Base-by-base conservation (phyloP, 768 basidiomycete genomes). In the Ramaria sp. region DNA sequence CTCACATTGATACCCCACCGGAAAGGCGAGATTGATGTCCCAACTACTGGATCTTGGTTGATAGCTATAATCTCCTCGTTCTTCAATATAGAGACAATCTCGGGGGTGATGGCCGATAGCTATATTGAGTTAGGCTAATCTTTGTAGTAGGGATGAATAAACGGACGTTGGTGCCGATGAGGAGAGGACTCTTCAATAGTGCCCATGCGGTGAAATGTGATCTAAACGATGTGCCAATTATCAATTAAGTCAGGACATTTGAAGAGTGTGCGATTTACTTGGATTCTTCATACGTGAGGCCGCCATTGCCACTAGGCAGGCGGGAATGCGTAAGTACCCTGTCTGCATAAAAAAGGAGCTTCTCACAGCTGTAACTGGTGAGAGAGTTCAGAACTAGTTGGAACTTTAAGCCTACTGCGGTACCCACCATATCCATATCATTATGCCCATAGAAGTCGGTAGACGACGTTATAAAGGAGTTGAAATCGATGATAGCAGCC, bases 191-290 rank as follows among this genome's bases (percentile, higher is more conserved):
- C 61, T 83, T 85, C 77, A 83, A 75, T 28, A 85, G 65, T 34
- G 81, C 81, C 83, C 83, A 85, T 0, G 79, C 81, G 0, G 82
- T 84, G 62, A 84, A 85, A 62, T 85, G 83, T 2, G 81, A 73
- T 27, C 53, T 55, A 37, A 4, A 16, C 15, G 34, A 12, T 12
- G 30, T 34, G 13, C 9, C 32, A 34, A 34, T 8, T 9, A 34
- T 34, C n/a, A 20, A 47, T 52, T 25, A 28, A n/a, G 6, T 32
- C 5, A 13, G 5, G n/a, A 42, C 1, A 15, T 20, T 9, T 45
- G 20, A 16, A 27, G 3, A 55, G 20, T 12, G 24, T 6, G 22
- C 10, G 10, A 16, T 28, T 41, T 25, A 50, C 63, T 84, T 84
- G 24, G 74, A 66, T 66, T 85, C 83, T 13, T 85, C 81, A 61